phyloP scores from a whole-genome alignment of 495 filamentous ascomycete species.

The Physcia stellaris region DNA sequence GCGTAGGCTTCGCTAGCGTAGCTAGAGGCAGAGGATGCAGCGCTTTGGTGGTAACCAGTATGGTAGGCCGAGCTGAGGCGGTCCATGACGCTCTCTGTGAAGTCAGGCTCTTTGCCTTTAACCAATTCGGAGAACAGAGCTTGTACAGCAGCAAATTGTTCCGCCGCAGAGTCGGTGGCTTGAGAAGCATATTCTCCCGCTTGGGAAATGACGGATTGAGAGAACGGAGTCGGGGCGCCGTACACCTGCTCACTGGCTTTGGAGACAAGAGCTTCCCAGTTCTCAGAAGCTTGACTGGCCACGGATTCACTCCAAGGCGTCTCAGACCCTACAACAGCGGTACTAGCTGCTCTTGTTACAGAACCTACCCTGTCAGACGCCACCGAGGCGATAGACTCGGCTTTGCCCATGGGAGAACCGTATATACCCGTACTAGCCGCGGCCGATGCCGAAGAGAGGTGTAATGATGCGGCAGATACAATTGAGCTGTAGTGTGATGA shows the following conservation, averaged over 20 bases:
- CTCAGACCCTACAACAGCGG: conserved; percentile 28
- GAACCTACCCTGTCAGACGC: conserved; percentile 22
- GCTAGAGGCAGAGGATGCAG: conserved; percentile 37
- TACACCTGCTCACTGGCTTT: conserved; percentile 60
- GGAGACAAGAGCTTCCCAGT: conserved; percentile 55
- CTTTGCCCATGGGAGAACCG: conserved; percentile 29
- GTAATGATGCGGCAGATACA: conserved; percentile 33
- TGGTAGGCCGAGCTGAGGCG: conserved; percentile 53
- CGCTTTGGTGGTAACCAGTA: conserved; percentile 35
- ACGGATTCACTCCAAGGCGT: conserved; percentile 30
- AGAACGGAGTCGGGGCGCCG: conserved; percentile 55
- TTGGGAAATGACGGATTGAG: conserved; percentile 36
- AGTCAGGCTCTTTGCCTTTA: conserved; percentile 63
- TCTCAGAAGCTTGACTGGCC: conserved; percentile 38
- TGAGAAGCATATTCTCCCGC: conserved; percentile 42
- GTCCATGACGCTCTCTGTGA: conserved; percentile 66
- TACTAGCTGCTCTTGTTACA: conserved; percentile 23
- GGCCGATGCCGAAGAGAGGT: conserved; percentile 37
- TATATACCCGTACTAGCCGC: conserved; percentile 33
- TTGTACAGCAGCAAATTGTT: conserved; percentile 56
- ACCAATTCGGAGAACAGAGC: conserved; percentile 66
- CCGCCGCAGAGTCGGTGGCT: conserved; percentile 34
- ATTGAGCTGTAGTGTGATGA: conserved; percentile 34
- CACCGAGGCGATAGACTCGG: conserved; percentile 28
- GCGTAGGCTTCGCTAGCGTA: conserved; percentile 43